These are phyloP conservation scores for Jatropha podagrica DNA, from an alignment of 441 rosid species.

Conservation along the genomic window DNA sequence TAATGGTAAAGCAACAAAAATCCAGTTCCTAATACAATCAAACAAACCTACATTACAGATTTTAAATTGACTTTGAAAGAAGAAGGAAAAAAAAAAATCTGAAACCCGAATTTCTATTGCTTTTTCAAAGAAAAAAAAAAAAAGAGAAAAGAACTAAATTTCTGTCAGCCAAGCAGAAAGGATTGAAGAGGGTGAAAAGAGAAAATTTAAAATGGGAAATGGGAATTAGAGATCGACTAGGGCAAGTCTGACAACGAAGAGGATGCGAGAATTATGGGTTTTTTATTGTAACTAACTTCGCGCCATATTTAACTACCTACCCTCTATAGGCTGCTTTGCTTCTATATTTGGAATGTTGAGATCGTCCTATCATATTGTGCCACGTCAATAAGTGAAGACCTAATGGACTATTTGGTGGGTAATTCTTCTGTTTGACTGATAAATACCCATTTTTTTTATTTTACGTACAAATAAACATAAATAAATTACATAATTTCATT, in stretches of 20 bases:
- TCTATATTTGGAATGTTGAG: background rate
- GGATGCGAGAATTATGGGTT: background rate
- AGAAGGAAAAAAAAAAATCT: background rate
- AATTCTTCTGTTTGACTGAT: too few relatives aligned
- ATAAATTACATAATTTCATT: too few relatives aligned
- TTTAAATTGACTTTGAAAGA: background rate
- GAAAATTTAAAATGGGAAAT: background rate
- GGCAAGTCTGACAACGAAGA: background rate
- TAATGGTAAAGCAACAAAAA: slow-evolving; percentile 6
- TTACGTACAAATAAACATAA: too few relatives aligned
- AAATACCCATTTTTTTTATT: too few relatives aligned
- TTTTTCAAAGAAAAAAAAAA: background rate
- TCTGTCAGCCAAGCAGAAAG: too few relatives aligned
- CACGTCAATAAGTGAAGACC: background rate
- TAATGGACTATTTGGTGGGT: too few relatives aligned
- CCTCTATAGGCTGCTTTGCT: background rate
- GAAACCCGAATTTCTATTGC: slow-evolving; percentile 5
- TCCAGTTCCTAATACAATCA: background rate
- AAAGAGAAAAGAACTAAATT: too few relatives aligned
- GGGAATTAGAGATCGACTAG: background rate
- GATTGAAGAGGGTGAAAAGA: too few relatives aligned
- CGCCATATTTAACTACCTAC: slow-evolving; percentile 27
- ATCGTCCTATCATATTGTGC: background rate
- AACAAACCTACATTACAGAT: background rate
- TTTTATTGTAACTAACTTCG: slow-evolving; percentile 15